Percentiles rank a stretch among this genome's conserved stretches.
These are phyloP conservation scores for Prunus yedoensis DNA, from an alignment of 331 rosid genomes.

Conservation along the genomic window DNA sequence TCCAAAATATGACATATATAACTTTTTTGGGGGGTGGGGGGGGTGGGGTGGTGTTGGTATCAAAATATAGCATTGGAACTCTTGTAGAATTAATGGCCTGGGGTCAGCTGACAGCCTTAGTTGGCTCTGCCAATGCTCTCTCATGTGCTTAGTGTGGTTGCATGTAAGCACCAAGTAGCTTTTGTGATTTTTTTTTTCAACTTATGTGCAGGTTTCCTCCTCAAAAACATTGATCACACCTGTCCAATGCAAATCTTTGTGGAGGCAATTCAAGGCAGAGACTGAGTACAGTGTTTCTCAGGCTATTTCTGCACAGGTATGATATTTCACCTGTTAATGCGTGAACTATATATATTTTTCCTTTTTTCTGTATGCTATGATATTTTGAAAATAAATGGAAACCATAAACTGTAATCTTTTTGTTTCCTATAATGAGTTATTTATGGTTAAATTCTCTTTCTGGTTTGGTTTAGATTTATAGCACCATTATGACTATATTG, in stretches of 20 bases:
- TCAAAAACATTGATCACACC: conserved; percentile 82
- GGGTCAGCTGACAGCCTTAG: too few relatives aligned
- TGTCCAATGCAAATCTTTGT: conserved; percentile 90
- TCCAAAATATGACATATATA: too few relatives aligned
- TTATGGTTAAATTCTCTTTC: not conserved
- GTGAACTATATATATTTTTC: too few relatives aligned
- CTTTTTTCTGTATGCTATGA: not conserved
- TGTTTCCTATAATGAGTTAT: not conserved
- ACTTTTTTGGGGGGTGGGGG: too few relatives aligned
- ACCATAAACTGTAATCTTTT: not conserved
- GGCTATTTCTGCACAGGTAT: conserved; percentile 96
- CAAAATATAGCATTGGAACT: too few relatives aligned
- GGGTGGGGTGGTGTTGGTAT: too few relatives aligned
- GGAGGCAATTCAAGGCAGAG: conserved; percentile 95
- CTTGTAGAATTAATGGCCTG: too few relatives aligned
- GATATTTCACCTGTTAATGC: conserved; percentile 17
- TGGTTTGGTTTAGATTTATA: not conserved
- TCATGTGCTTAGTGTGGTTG: conserved; percentile 1
- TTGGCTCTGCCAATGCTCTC: not conserved
- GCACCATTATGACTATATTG: not conserved
- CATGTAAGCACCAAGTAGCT: not conserved
- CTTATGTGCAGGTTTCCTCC: conserved; percentile 56
- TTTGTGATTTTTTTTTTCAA: conserved; percentile 10
- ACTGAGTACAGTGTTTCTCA: conserved; percentile 93
- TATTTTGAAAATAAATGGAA: not conserved